phyloP scores from a whole-genome alignment of 1,139 yeast genomes.

The Hanseniaspora uvarum region DNA sequence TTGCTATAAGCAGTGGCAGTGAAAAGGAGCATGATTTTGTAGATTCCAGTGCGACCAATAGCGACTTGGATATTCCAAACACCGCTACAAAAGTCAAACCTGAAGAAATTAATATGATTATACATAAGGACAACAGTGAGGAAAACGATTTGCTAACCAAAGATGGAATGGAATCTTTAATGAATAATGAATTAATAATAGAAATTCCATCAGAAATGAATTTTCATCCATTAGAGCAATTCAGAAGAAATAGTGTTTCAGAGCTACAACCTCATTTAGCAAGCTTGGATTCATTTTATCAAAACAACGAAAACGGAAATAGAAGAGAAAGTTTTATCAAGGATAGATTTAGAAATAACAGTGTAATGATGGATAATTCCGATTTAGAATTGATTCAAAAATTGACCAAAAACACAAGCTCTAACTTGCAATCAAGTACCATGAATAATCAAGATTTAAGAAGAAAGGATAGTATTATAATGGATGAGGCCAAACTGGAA shows the following conservation, averaged over 20 bases:
- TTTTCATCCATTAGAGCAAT: background rate
- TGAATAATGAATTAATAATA: constrained; percentile 14
- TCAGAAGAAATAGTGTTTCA: constrained; percentile 12
- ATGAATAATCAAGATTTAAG: constrained; percentile 22
- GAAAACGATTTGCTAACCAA: constrained; percentile 11
- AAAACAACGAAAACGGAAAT: background rate
- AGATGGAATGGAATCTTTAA: constrained; percentile 6
- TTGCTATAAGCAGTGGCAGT: constrained; percentile 2
- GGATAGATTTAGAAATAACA: background rate
- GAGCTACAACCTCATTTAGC: background rate
- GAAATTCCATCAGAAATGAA: constrained; percentile 1
- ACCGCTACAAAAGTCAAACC: background rate
- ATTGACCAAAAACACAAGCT: background rate
- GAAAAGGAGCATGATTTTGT: background rate
- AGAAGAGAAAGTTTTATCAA: background rate
- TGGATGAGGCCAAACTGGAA: constrained; percentile 64
- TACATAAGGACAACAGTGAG: constrained; percentile 9
- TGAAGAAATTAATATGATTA: constrained; percentile 13
- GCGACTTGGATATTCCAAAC: background rate
- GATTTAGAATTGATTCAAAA: constrained; percentile 13
- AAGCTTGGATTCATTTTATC: background rate
- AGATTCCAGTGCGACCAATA: constrained; percentile 1
- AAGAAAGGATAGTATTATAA: constrained; percentile 46
- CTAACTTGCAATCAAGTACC: background rate
- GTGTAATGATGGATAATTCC: background rate